These are phyloP conservation scores for Botryococcus braunii DNA, from an alignment of 163 green algal genomes.

Conservation along the genomic window DNA sequence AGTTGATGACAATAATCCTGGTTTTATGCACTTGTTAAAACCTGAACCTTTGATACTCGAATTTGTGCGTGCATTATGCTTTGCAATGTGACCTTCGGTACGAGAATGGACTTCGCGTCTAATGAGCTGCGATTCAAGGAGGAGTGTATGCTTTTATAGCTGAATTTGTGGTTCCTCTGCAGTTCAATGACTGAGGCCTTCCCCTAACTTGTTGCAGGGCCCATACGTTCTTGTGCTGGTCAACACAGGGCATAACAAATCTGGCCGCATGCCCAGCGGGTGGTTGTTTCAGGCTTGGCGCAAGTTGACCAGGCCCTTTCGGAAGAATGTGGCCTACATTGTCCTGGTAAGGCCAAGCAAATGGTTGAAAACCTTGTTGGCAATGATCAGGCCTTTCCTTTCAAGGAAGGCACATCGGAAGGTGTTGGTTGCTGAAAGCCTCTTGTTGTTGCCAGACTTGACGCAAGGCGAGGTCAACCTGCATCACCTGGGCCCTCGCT, in stretches of 20 bases:
- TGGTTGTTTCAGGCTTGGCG: slow-evolving; percentile 69
- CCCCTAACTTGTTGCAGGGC: slow-evolving; percentile 26
- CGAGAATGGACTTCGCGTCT: too few relatives aligned
- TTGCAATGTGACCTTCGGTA: too few relatives aligned
- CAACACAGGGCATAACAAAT: slow-evolving; percentile 26
- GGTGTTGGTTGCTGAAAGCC: slow-evolving; percentile 50
- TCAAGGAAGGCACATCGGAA: slow-evolving; percentile 64
- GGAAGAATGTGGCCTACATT: slow-evolving; percentile 75
- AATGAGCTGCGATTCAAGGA: too few relatives aligned
- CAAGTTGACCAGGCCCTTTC: slow-evolving; percentile 54
- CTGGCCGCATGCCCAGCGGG: slow-evolving; percentile 38
- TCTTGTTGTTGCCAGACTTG: slow-evolving; percentile 30
- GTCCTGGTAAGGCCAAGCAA: slow-evolving; percentile 58
- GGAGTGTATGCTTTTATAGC: too few relatives aligned
- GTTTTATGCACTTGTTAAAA: too few relatives aligned
- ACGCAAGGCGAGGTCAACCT: slow-evolving; percentile 45
- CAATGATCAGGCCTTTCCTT: slow-evolving; percentile 59
- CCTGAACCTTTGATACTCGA: too few relatives aligned
- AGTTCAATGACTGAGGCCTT: too few relatives aligned
- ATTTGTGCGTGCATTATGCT: too few relatives aligned
- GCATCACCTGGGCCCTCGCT: slow-evolving; percentile 37
- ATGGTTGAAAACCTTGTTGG: slow-evolving; percentile 40
- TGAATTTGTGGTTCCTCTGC: too few relatives aligned
- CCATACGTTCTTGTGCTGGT: slow-evolving; percentile 67
- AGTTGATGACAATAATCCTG: too few relatives aligned